A percentile compares a stretch with the other conserved stretches of the same genome.
These are phyloP conservation scores for Tripidium arundinaceum DNA, from an alignment of 202 grass and related monocot genomes.

Conservation along the genomic window DNA sequence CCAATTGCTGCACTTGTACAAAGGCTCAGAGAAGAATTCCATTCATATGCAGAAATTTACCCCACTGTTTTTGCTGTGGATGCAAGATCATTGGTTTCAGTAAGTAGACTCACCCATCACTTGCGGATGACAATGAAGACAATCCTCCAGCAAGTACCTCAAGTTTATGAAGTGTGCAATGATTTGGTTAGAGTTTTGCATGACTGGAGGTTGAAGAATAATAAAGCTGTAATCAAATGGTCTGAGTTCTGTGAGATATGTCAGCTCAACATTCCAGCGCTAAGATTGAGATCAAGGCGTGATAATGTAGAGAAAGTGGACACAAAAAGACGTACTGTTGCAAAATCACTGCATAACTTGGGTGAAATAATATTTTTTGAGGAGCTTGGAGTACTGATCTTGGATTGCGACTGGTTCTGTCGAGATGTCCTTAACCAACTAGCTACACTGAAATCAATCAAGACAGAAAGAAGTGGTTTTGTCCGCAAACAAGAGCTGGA, in stretches of 20 bases:
- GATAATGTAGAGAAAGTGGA: conserved; percentile 78
- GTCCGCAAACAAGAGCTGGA: conserved; percentile 64
- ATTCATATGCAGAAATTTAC: conserved; percentile 69
- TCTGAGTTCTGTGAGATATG: conserved; percentile 82
- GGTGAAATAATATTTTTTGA: conserved; percentile 84
- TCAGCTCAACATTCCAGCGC: conserved; percentile 57
- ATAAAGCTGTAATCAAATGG: conserved; percentile 66
- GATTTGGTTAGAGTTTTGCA: conserved; percentile 60
- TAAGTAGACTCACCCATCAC: conserved; percentile 73
- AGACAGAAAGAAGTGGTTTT: conserved; percentile 59
- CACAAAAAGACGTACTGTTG: conserved; percentile 47
- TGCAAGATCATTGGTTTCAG: conserved; percentile 73
- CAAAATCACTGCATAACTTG: conserved; percentile 65
- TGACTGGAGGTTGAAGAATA: conserved; percentile 70
- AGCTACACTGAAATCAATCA: conserved; percentile 46
- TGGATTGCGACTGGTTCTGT: conserved; percentile 79
- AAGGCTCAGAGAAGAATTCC: conserved; percentile 81
- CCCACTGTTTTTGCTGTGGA: conserved; percentile 87
- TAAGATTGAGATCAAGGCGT: conserved; percentile 74
- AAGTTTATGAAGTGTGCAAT: conserved; percentile 81
- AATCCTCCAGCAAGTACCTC: conserved; percentile 65
- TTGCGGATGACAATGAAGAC: conserved; percentile 63
- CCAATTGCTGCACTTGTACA: conserved; percentile 57
- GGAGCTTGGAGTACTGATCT: conserved; percentile 66
- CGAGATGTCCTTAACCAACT: conserved; percentile 57